Conservation (phyloP, 1,284 basidiomycete genomes). For the Cryptococcus amylolentus region DNA sequence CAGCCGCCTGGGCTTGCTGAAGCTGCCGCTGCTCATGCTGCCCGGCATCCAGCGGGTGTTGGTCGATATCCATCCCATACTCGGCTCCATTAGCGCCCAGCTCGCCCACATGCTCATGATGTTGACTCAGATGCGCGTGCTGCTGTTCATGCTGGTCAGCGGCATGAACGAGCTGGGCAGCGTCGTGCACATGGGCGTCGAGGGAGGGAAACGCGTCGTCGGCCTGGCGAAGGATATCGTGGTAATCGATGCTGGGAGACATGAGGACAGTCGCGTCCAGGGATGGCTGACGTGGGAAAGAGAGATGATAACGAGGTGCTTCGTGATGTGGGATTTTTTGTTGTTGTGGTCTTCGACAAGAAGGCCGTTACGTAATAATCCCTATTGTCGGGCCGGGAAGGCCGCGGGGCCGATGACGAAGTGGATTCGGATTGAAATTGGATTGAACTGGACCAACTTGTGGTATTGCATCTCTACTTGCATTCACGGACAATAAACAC, state of each 20-base stretch:
- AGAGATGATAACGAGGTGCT: background rate
- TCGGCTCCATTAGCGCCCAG: too few relatives aligned
- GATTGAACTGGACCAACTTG: background rate
- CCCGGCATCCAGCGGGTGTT: too few relatives aligned
- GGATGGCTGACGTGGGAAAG: constrained; percentile 7
- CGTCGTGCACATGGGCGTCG: background rate
- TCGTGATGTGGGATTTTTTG: constrained; percentile 3
- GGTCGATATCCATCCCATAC: too few relatives aligned
- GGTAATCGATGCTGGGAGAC: constrained; percentile 11
- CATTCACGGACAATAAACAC: background rate
- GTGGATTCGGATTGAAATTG: background rate
- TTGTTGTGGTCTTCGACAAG: too few relatives aligned
- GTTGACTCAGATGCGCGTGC: too few relatives aligned
- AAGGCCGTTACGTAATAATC: constrained; percentile 3
- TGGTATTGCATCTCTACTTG: background rate
- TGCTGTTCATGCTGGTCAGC: background rate
- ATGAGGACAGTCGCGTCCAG: constrained; percentile 7
- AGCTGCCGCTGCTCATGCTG: too few relatives aligned
- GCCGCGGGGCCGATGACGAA: background rate
- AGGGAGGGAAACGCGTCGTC: constrained; percentile 9
- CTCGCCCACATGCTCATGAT: too few relatives aligned
- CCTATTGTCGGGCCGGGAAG: background rate
- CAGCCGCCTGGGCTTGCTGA: too few relatives aligned
- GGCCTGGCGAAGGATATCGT: constrained; percentile 8
- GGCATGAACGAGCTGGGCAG: background rate